phyloP scores from a whole-genome alignment of 495 filamentous ascomycete species.

The Paragyromitra xinjiangensis region DNA sequence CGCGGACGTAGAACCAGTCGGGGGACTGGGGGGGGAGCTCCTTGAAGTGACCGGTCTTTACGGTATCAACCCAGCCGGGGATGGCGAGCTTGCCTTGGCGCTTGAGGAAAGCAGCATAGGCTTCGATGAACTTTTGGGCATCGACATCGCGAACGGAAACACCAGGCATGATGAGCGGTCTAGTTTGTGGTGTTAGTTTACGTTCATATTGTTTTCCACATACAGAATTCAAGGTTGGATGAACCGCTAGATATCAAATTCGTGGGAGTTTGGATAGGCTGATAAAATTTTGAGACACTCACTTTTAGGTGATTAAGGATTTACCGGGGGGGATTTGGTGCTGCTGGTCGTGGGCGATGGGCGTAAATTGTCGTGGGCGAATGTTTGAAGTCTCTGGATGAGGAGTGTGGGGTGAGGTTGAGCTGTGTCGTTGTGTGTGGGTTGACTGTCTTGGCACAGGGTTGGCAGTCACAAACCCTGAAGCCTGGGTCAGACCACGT shows the following conservation, averaged over 20 bases:
- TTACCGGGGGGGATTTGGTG: slow-evolving; percentile 11
- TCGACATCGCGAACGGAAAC: slow-evolving; percentile 90
- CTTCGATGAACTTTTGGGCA: slow-evolving; percentile 93
- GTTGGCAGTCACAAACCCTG: slow-evolving; percentile 40
- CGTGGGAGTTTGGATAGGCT: neutral
- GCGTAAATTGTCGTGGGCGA: slow-evolving; percentile 31
- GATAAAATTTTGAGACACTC: slow-evolving; percentile 15
- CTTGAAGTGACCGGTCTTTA: slow-evolving; percentile 95
- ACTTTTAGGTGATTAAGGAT: slow-evolving; percentile 25
- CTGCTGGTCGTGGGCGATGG: slow-evolving; percentile 37
- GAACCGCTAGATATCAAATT: neutral
- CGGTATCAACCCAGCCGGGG: slow-evolving; percentile 97
- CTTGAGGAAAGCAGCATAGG: slow-evolving; percentile 98
- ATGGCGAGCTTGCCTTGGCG: slow-evolving; percentile 98
- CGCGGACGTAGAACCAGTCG: slow-evolving; percentile 99
- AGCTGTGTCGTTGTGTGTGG: slow-evolving; percentile 28
- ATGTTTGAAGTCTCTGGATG: slow-evolving; percentile 21
- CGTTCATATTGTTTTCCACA: neutral
- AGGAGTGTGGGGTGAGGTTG: slow-evolving; percentile 13
- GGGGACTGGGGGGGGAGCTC: slow-evolving; percentile 96
- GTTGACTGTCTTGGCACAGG: slow-evolving; percentile 24
- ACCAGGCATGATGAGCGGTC: slow-evolving; percentile 75
- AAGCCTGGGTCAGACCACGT: neutral
- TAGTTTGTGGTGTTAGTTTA: slow-evolving; percentile 12
- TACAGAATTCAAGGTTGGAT: neutral